A percentile compares a stretch with the other conserved stretches of the same genome.
phyloP scores from a whole-genome alignment of 1,284 basidiomycete genomes.

The Hypsizygus ulmarius region DNA sequence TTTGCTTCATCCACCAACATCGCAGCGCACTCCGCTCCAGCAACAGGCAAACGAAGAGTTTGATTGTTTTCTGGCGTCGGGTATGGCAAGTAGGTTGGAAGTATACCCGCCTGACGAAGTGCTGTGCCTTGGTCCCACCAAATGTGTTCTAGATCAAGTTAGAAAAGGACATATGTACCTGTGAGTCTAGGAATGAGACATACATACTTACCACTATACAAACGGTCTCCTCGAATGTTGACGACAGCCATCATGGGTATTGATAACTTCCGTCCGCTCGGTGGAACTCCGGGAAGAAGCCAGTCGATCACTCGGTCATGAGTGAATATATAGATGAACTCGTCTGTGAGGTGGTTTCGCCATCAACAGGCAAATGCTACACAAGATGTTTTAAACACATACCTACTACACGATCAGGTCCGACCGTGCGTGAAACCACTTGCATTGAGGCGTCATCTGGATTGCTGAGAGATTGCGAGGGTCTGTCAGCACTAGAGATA shows the following conservation, averaged over 20 bases:
- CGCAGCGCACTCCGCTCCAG: conserved; percentile 37
- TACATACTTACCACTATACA: conserved; percentile 44
- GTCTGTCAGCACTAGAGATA: not conserved
- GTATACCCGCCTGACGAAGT: conserved; percentile 39
- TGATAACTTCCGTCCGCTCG: conserved; percentile 44
- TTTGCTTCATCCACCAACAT: conserved; percentile 40
- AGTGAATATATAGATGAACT: conserved; percentile 46
- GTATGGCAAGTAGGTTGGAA: conserved; percentile 37
- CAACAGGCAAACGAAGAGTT: conserved; percentile 40
- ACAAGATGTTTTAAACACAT: conserved; percentile 9
- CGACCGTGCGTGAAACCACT: conserved; percentile 49
- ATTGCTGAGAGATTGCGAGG: conserved; percentile 31
- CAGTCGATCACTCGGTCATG: conserved; percentile 46
- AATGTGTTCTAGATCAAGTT: conserved; percentile 38
- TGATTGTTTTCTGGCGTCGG: conserved; percentile 18
- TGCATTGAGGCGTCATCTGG: conserved; percentile 43
- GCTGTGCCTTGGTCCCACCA: conserved; percentile 50
- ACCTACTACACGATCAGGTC: conserved; percentile 49
- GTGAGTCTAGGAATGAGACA: not conserved
- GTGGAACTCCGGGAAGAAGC: conserved; percentile 50
- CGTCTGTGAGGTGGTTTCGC: conserved; percentile 31
- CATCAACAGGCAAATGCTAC: not conserved
- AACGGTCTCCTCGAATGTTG: conserved; percentile 53
- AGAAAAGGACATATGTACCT: not conserved
- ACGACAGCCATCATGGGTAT: conserved; percentile 57